Evolutionary conservation across 78 protist species (phyloP).

Genomic region (Isochrysis galbana): DNA sequence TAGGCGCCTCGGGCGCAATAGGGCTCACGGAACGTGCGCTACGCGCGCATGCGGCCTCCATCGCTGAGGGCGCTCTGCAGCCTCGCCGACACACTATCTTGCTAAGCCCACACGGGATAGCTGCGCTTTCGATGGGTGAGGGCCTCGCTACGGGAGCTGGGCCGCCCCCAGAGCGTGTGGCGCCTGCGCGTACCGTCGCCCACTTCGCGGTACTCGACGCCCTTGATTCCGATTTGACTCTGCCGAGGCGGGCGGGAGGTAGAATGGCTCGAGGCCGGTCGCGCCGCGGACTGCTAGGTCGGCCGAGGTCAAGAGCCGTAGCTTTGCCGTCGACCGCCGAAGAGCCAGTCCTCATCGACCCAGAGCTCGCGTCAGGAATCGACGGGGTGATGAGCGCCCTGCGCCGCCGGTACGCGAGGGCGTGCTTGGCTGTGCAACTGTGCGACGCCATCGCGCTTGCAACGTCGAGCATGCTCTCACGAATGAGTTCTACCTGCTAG

Average conservation of each 20-base stretch:
- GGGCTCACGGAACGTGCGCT: not conserved
- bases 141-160: too few relatives aligned
- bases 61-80: not conserved
- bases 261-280: not conserved
- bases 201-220: too few relatives aligned
- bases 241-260: too few relatives aligned
- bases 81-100: not conserved
- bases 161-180: too few relatives aligned
- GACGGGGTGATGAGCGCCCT: not conserved
- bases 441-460: not conserved
- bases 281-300: not conserved
- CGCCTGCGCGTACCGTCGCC: too few relatives aligned
- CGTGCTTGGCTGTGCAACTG: not conserved
- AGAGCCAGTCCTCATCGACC: not conserved
- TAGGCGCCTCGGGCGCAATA: not conserved
- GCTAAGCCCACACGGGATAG: not conserved
- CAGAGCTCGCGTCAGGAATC: not conserved
- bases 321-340: not conserved
- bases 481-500: too few relatives aligned
- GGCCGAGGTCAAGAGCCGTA: not conserved
- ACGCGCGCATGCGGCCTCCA: not conserved
- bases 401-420: not conserved
- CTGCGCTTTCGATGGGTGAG: too few relatives aligned
- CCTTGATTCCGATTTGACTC: too few relatives aligned
- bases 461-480: not conserved